Base-by-base conservation (phyloP, 2,329 filamentous ascomycete species). In the Ophiostoma pallidulum region DNA sequence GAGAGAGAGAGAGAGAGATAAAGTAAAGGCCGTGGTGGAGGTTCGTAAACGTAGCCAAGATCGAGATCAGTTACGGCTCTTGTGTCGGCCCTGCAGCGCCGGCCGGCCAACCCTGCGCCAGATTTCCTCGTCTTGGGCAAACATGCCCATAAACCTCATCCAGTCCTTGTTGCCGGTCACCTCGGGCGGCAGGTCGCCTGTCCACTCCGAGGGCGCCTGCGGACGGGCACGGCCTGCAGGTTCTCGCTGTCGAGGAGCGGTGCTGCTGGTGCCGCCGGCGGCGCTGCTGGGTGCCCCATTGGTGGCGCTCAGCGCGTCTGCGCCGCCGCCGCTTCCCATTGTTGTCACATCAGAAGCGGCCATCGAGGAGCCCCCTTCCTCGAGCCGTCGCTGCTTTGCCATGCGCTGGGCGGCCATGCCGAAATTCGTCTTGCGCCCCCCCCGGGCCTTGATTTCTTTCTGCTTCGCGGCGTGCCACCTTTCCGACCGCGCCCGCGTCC, bases 371-470 rank as follows among this genome's bases (percentile, higher is more conserved):
- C n/a, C n/a, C n/a, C n/a, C n/a, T n/a, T 28, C 8, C 36, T 29
- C n/a, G n/a, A 2, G 29, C 24, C 22, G 39, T 22, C 19, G 43
- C 32, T 40, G 53, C 52, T 61, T 63, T 24, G 57, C 64, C 52
- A 67, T 57, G 10, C 71, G 65, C 40, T 64, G 57, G 0, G 62
- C 58, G 0, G 66, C 69, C 49, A 66, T 68, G 18, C 75, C 74
- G 40, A 75, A 72, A 53, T 71, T 72, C 5, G 58, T 61, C 53
- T 80, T 80, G 16, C 72, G 66, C 3, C 63, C 64, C 4, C 68
- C 69, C 2, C 77, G 70, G 2, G 58, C 59, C 33, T 61, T 56
- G 26, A 80, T 77, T 49, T 80, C 75, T 1, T 58, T 56, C 29
- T 68, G 63, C 51, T 78, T 80, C 14, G 60, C 58, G 13, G 55